Percentiles rank a stretch among this genome's conserved stretches.
Evolutionary conservation across 2,329 filamentous ascomycete genomes (phyloP).

Genomic region (Aureobasidium sp.): DNA sequence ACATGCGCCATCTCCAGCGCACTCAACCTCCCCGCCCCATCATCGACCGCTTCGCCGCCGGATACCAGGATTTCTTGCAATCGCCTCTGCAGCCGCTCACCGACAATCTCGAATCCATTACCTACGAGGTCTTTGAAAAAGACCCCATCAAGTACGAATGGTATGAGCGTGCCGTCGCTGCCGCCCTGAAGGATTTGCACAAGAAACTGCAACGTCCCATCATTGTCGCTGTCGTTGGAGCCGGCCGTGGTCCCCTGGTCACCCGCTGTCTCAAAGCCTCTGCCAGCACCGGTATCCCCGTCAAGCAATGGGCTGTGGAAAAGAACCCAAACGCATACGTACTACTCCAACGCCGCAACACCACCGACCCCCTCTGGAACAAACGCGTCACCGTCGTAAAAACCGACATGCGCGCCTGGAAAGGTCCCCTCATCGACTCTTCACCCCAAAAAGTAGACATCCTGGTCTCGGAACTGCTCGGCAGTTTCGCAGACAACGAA

Average conservation of each 20-base stretch:
- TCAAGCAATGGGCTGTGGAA: conserved; percentile 87
- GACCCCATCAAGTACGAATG: conserved; percentile 97
- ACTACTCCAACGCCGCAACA: conserved; percentile 78
- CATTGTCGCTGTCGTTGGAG: conserved; percentile 85
- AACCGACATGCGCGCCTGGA: conserved; percentile 96
- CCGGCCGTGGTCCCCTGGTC: conserved; percentile 85
- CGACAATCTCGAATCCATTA: conserved; percentile 93
- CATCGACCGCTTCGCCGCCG: conserved; percentile 59
- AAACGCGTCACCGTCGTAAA: conserved; percentile 79
- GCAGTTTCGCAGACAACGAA: conserved; percentile 95
- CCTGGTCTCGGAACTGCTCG: conserved; percentile 84
- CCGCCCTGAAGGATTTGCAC: conserved; percentile 76
- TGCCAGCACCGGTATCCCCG: conserved; percentile 62
- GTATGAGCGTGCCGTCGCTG: conserved; percentile 77
- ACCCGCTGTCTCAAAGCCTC: conserved; percentile 79
- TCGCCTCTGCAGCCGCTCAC: conserved; percentile 89
- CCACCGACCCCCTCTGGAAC: conserved; percentile 59
- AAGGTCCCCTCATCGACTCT: conserved; percentile 58
- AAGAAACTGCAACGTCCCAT: conserved; percentile 65
- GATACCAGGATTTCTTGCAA: conserved; percentile 90
- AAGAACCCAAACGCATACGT: conserved; percentile 99
- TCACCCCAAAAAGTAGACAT: conserved; percentile 72
- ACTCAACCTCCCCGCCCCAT: conserved; percentile 61
- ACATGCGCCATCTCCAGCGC: conserved; percentile 75
- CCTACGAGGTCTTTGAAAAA: conserved; percentile 97